Evolutionary conservation across 2,329 filamentous ascomycete genomes (phyloP), one percentile per base, ranked within the genome.

Genomic region (Neofusicoccum umdonicola): DNA sequence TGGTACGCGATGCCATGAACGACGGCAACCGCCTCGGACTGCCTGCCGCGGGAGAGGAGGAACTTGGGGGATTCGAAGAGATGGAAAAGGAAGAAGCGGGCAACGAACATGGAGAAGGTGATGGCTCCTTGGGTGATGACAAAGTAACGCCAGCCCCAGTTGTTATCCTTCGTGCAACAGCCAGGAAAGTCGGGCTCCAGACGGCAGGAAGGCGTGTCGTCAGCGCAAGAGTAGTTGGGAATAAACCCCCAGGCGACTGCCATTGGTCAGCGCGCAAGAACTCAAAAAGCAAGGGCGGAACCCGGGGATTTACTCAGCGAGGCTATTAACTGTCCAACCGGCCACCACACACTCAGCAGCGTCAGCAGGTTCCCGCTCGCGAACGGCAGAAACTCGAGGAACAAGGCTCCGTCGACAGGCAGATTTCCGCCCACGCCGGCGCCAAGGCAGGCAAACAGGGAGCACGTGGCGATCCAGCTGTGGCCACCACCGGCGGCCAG

Each of bases 31-130:
- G 92, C 92, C 71, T 95, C 91, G 13, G 85, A 80, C 74, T 96
- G 89, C 6, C 90, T 86, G 41, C 91, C 90, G n/a, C 86, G 84
- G 19, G 88, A 90, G 9, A 96, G 85, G 27, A 96, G 81, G 72
- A 88, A 96, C 74, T 95, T 95, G 51, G 92, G 92, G 5, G 92
- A 95, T 74, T 96, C 92, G 73, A 90, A 91, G 12, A 96, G 84
- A 66, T 89, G 86, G 78, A 96, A 96, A 66, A 93, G 72, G 76
- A 92, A 88, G 81, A 92, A 93, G 17, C 92, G 91, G 66, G 87
- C 79, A 57, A 90, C 75, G 71, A 93, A 96, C 89, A 95, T 92
- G 77, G 82, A 75, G 67, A 95, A 87, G 0, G 91, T 95, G 54
- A 87, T 78, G 39, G 89, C 79, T 52, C 92, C 92, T 19, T 93